These are phyloP conservation scores for Candida gorgasii DNA, from an alignment of 805 yeast genomes.

Conservation along the genomic window DNA sequence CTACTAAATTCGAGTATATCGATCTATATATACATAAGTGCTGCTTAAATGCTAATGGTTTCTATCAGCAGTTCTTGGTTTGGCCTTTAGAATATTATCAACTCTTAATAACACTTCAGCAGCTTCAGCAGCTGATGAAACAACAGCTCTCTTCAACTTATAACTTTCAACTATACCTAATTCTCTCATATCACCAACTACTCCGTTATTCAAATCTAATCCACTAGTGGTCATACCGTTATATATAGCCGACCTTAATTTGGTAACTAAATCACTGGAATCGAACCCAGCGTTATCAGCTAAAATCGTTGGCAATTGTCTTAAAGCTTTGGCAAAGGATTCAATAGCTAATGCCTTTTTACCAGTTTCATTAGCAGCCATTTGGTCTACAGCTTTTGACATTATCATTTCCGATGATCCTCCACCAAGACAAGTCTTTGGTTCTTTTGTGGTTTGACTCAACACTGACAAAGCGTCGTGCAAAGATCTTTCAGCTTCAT, in stretches of 20 bases:
- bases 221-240: slow-evolving; percentile 92
- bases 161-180: slow-evolving; percentile 90
- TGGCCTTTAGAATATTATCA: slow-evolving; percentile 94
- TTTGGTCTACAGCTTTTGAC: slow-evolving; percentile 94
- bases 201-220: slow-evolving; percentile 80
- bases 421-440: slow-evolving; percentile 91
- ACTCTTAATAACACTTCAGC: slow-evolving; percentile 94
- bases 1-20: too few relatives aligned
- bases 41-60: too few relatives aligned
- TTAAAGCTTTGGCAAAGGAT: slow-evolving; percentile 88
- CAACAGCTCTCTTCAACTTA: slow-evolving; percentile 91
- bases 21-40: slow-evolving; percentile 1
- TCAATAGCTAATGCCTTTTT: slow-evolving; percentile 93
- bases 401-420: slow-evolving; percentile 89
- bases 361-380: slow-evolving; percentile 89
- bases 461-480: slow-evolving; percentile 96
- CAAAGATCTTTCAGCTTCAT: slow-evolving; percentile 52
- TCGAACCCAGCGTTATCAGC: slow-evolving; percentile 98
- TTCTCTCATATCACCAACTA: slow-evolving; percentile 91
- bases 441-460: slow-evolving; percentile 90
- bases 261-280: slow-evolving; percentile 87
- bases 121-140: slow-evolving; percentile 95
- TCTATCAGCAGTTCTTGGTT: slow-evolving; percentile 95
- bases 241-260: slow-evolving; percentile 86
- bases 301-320: slow-evolving; percentile 92